phyloP scores from a whole-genome alignment of 2,329 filamentous ascomycete species.

The Trichophaea hybrida region DNA sequence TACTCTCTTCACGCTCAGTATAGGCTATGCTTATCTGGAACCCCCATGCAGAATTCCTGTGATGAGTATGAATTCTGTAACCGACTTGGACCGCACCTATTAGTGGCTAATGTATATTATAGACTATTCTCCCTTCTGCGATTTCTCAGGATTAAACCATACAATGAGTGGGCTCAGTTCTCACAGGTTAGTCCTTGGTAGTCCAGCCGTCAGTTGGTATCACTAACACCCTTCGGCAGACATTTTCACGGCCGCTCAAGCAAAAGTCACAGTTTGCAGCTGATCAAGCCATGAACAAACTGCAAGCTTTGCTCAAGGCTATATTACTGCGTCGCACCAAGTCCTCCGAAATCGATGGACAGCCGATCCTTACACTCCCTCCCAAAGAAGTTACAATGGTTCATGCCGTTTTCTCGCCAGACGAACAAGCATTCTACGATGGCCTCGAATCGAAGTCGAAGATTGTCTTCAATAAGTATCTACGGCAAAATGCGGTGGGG shows the following conservation, averaged over 20 bases:
- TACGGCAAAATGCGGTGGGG: constrained; percentile 52
- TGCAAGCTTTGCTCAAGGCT: constrained; percentile 63
- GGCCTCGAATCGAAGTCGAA: constrained; percentile 52
- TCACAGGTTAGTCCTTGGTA: constrained; percentile 34
- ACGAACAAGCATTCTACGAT: constrained; percentile 51
- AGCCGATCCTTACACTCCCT: constrained; percentile 57
- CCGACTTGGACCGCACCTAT: background rate
- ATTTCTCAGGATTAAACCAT: constrained; percentile 65
- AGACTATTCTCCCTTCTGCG: constrained; percentile 51
- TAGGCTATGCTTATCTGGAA: constrained; percentile 64
- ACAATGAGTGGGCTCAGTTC: constrained; percentile 51
- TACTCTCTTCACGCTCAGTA: constrained; percentile 45
- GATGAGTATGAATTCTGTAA: constrained; percentile 37
- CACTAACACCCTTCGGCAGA: constrained; percentile 27
- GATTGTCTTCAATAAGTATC: constrained; percentile 61
- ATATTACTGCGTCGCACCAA: constrained; percentile 75
- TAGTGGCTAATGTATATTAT: background rate
- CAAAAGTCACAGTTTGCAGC: constrained; percentile 28
- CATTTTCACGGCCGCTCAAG: constrained; percentile 41
- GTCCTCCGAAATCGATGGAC: constrained; percentile 60
- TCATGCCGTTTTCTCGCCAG: constrained; percentile 51
- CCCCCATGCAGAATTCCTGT: constrained; percentile 78
- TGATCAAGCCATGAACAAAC: constrained; percentile 47
- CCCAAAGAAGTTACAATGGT: constrained; percentile 47
- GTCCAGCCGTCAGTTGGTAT: constrained; percentile 12